phyloP scores from a whole-genome alignment of 129 eudicot genomes.

The Helichrysum umbraculigerum region DNA sequence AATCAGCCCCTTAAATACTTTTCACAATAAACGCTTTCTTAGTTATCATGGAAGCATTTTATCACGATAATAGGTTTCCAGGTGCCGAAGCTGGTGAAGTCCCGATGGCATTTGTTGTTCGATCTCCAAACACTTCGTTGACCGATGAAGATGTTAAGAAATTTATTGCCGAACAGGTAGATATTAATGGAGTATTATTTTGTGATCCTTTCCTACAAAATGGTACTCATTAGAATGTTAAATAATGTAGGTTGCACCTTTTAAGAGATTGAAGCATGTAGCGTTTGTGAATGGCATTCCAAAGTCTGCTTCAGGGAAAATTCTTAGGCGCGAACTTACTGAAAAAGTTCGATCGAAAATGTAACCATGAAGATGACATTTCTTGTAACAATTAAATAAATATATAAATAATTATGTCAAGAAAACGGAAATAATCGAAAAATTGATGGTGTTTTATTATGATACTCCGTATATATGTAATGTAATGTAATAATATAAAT shows the following conservation, averaged over 20 bases:
- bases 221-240: not conserved
- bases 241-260: slow-evolving; percentile 74
- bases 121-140: slow-evolving; percentile 65
- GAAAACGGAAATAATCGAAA: too few species aligned
- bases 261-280: slow-evolving; percentile 69
- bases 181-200: not conserved
- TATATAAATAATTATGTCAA: too few species aligned
- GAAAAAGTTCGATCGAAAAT: slow-evolving; percentile 62
- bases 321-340: slow-evolving; percentile 74
- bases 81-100: slow-evolving; percentile 97
- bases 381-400: too few species aligned
- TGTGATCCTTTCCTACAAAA: not conserved
- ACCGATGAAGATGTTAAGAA: slow-evolving; percentile 68
- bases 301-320: slow-evolving; percentile 83
- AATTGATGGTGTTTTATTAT: too few species aligned
- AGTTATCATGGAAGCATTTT: not conserved
- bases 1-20: too few species aligned
- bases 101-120: slow-evolving; percentile 80
- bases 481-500: too few species aligned
- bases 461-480: too few species aligned
- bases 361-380: slow-evolving; percentile 16
- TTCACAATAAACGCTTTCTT: too few species aligned
- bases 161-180: slow-evolving; percentile 76
- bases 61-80: slow-evolving; percentile 48
- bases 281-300: slow-evolving; percentile 70